Conservation (phyloP, 2,329 filamentous ascomycete species). For the Cercospora sojina region DNA sequence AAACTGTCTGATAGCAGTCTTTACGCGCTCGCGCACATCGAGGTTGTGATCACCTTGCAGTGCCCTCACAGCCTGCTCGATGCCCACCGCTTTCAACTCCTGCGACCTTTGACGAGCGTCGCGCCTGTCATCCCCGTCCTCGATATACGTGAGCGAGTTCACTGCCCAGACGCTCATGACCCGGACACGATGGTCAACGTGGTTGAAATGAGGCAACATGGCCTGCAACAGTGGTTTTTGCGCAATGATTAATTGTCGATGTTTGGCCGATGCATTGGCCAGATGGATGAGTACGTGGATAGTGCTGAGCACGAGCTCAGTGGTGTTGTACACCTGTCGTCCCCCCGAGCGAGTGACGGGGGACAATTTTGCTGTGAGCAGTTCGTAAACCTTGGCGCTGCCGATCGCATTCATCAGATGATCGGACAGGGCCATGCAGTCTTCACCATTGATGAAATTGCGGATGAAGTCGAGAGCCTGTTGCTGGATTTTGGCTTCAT, state of each 20-base stretch:
- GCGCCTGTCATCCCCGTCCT: slow-evolving; percentile 66
- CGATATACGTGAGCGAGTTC: slow-evolving; percentile 80
- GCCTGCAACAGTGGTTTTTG: slow-evolving; percentile 74
- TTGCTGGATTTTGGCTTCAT: slow-evolving; percentile 84
- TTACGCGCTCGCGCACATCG: slow-evolving; percentile 81
- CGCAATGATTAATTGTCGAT: slow-evolving; percentile 73
- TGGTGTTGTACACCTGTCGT: slow-evolving; percentile 44
- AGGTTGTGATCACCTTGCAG: slow-evolving; percentile 63
- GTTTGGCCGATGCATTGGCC: slow-evolving; percentile 74
- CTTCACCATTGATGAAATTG: slow-evolving; percentile 75
- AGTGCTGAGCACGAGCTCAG: slow-evolving; percentile 72
- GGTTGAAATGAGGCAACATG: slow-evolving; percentile 70
- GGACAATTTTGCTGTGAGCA: slow-evolving; percentile 75
- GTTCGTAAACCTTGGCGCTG: slow-evolving; percentile 74
- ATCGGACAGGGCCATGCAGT: slow-evolving; percentile 72
- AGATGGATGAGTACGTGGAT: slow-evolving; percentile 85
- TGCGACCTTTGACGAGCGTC: slow-evolving; percentile 65
- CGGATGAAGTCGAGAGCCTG: slow-evolving; percentile 86
- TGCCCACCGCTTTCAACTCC: slow-evolving; percentile 66
- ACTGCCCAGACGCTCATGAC: slow-evolving; percentile 78
- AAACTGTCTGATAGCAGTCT: slow-evolving; percentile 73
- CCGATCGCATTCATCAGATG: slow-evolving; percentile 75
- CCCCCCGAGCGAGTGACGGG: slow-evolving; percentile 35
- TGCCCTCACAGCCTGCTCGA: slow-evolving; percentile 34
- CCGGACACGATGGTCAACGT: slow-evolving; percentile 71